Conservation (phyloP, 2,329 filamentous ascomycete species). For the Penicillium hordei region DNA sequence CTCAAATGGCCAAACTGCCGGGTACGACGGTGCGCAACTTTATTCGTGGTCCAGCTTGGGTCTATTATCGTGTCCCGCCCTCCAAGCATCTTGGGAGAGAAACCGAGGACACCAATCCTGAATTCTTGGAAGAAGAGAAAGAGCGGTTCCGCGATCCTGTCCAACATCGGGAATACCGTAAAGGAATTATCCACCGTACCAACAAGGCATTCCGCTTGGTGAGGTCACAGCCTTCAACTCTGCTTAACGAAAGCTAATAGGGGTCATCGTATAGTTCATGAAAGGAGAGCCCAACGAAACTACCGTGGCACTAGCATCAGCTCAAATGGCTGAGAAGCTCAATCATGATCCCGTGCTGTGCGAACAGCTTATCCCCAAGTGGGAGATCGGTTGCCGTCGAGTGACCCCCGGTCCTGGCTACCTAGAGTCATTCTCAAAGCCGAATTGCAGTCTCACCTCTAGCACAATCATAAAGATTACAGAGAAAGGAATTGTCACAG, state of each 20-base stretch:
- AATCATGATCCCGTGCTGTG: conserved; percentile 13
- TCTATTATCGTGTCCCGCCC: conserved; percentile 18
- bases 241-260: neutral
- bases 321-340: neutral
- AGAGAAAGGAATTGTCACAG: conserved; percentile 18
- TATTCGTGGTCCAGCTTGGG: conserved; percentile 31
- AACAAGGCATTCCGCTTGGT: conserved; percentile 1
- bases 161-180: neutral
- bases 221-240: neutral
- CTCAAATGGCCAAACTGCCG: conserved; percentile 17
- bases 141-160: neutral
- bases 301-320: neutral
- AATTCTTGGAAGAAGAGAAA: conserved; percentile 28
- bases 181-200: conserved; percentile 1
- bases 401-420: conserved; percentile 28
- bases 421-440: conserved; percentile 24
- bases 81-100: neutral
- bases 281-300: neutral
- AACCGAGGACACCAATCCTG: conserved; percentile 21
- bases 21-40: conserved; percentile 31
- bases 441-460: conserved; percentile 12
- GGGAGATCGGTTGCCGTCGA: conserved; percentile 26
- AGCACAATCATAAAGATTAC: conserved; percentile 10
- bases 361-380: conserved; percentile 27
- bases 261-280: neutral